Percentiles rank a stretch among this genome's conserved stretches.
Conservation (phyloP, 129 eudicot species). For the Oenanthe sinensis region DNA sequence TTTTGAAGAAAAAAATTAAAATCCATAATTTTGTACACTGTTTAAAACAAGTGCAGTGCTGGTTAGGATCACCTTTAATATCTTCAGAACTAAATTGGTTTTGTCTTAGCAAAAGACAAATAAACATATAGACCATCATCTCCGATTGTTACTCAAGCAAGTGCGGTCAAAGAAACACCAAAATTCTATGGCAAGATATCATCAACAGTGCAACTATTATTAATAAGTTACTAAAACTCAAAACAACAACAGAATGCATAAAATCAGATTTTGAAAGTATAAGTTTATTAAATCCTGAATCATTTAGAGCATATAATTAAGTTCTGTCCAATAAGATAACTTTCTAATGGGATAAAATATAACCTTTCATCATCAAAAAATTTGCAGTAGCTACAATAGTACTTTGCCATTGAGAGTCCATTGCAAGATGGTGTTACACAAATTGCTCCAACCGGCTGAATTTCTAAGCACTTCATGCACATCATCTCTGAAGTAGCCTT, state of each 20-base stretch:
- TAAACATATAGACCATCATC: not conserved
- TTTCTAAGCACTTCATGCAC: constrained; percentile 86
- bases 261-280: not conserved
- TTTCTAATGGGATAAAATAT: not conserved
- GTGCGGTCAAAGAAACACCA: not conserved
- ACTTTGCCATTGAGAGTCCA: constrained; percentile 82
- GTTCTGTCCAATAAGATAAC: not conserved
- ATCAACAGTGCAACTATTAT: not conserved
- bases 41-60: not conserved
- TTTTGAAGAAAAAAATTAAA: not conserved
- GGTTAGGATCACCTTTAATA: not conserved
- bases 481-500: constrained; percentile 98
- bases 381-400: constrained; percentile 88
- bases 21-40: not conserved
- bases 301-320: not conserved
- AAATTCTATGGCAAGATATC: not conserved
- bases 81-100: not conserved
- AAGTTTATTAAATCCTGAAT: not conserved
- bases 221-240: not conserved
- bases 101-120: not conserved
- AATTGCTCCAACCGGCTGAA: constrained; percentile 79
- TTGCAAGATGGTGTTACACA: constrained; percentile 91
- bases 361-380: constrained; percentile 97
- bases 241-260: not conserved
- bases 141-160: not conserved